These are phyloP conservation scores for Trichoderma sp. DNA, from an alignment of 2,329 filamentous ascomycete genomes.

Conservation along the genomic window DNA sequence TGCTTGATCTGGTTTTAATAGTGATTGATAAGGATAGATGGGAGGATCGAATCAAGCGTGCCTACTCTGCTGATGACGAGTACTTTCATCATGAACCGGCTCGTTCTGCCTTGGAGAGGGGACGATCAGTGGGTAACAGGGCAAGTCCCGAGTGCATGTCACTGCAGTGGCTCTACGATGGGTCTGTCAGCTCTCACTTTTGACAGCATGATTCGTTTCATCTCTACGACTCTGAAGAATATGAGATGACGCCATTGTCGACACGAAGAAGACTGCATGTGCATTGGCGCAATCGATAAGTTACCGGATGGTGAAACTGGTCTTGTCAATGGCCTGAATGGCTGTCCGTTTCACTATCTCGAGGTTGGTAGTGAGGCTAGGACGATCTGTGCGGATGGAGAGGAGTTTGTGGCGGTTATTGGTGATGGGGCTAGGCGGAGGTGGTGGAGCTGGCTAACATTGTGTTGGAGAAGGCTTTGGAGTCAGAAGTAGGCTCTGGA, in stretches of 20 bases:
- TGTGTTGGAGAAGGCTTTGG: background rate
- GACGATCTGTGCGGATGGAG: background rate
- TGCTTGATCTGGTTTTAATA: too few species aligned
- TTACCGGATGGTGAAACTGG: conserved; percentile 14
- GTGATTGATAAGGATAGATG: background rate
- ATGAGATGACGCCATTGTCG: background rate
- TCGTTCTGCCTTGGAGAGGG: background rate
- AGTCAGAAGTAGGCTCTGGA: background rate
- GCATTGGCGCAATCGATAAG: conserved; percentile 23
- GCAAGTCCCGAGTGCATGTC: background rate
- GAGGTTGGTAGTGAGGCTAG: background rate
- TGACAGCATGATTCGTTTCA: background rate
- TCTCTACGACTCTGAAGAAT: background rate
- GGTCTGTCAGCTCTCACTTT: background rate
- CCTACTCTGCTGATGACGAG: background rate
- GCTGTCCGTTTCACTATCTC: conserved; percentile 18
- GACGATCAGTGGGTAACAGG: background rate
- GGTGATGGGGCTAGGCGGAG: background rate
- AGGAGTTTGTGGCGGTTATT: background rate
- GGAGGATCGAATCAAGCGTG: background rate
- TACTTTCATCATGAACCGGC: background rate
- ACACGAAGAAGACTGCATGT: background rate
- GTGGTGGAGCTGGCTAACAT: background rate
- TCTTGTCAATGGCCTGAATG: background rate
- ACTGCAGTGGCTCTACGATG: background rate